Base-by-base conservation (phyloP, 352 stramenopile species). In the Phytophthora idaei region DNA sequence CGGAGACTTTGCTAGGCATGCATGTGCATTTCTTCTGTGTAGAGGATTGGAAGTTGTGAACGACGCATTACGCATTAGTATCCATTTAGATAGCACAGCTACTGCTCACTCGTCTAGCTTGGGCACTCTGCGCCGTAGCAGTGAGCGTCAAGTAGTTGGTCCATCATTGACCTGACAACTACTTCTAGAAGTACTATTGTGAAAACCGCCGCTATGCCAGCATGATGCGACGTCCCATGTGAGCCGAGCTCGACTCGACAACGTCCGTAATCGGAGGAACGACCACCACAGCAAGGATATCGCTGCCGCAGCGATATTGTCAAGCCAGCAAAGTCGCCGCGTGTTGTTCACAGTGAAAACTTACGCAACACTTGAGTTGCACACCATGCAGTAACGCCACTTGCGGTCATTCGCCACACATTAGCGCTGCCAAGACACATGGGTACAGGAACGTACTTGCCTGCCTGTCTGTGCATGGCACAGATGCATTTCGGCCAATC, bases 401-500 rank as follows among this genome's bases (percentile, higher is more conserved):
- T 56, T 32, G n/a, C 6, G 7, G 29, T 34, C 32, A 37, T 37
- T 37, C 8, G 32, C 45, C 44, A 29, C 29, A 50, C 32, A 37
- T 12, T 34, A 32, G 9, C 25, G 44, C 21, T 55, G 29, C 31
- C 47, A 28, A 41, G 11, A 27, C 10, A 50, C 47, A 65, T 66
- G 58, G 58, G 17, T 66, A 54, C 48, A 55, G 1, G 11, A 48
- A 46, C 48, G 49, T 66, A 66, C 41, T 58, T 66, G 48, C 11
- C 21, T 12, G 36, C 11, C 36, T 42, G 36, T 42, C 17, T 60
- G 29, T 60, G 49, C 48, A 41, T 47, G 4, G 27, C 45, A 3
- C 7, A 21, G 36, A 54, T 52, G n/a, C 5, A 63, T 74, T 72
- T 74, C 41, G 17, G 37, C 70, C 70, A 77, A 74, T 74, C 65